Evolutionary conservation across 1,139 yeast genomes (phyloP).

Genomic region (Taphrina communis): DNA sequence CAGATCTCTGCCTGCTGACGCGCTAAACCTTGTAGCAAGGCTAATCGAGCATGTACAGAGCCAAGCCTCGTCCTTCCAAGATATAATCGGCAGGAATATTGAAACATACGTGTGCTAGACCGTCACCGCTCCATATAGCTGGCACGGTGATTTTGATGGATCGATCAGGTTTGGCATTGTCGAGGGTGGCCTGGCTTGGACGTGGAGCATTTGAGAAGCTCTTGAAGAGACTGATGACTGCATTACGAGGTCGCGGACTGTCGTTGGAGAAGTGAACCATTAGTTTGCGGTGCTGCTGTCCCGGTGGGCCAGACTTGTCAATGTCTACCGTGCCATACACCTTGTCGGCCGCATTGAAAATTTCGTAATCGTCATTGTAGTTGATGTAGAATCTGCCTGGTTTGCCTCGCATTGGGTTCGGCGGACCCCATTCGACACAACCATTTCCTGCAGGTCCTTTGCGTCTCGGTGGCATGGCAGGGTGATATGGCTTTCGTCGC

Average conservation of each 20-base stretch:
- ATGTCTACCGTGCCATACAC: background rate
- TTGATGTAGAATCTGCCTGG: background rate
- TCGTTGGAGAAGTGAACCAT: background rate
- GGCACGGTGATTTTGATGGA: background rate
- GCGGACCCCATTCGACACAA: conserved; percentile 3
- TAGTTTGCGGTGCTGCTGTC: background rate
- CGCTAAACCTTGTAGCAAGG: no score
- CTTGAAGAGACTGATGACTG: background rate
- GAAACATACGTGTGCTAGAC: background rate
- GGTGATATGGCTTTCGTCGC: background rate
- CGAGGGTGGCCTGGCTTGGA: background rate
- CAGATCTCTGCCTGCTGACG: no score
- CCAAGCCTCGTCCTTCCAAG: background rate
- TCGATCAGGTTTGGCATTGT: background rate
- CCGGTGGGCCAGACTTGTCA: background rate
- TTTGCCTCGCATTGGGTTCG: background rate
- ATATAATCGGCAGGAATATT: background rate
- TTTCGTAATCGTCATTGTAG: conserved; percentile 1
- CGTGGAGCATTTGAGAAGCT: background rate
- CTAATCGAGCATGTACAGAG: background rate
- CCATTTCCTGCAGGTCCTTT: background rate
- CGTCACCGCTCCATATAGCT: background rate
- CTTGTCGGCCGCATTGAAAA: background rate
- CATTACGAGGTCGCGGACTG: background rate
- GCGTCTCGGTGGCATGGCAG: background rate